Evolutionary conservation across 768 basidiomycete species (phyloP).

Genomic region (Jaapia argillacea): DNA sequence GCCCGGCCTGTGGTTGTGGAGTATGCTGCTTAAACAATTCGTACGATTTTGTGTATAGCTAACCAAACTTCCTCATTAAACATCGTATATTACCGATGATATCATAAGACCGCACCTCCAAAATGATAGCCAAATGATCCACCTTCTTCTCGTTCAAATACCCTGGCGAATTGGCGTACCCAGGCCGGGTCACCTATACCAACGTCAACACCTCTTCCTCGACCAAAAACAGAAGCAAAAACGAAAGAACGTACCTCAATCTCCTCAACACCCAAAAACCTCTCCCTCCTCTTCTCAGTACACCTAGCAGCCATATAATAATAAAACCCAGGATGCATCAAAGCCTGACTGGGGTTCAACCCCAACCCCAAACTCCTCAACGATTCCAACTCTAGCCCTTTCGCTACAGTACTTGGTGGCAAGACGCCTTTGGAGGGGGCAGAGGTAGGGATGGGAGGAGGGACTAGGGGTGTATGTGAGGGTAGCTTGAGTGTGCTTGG

Average conservation of each 20-base stretch:
- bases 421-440: too few relatives aligned
- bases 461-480: conserved; percentile 34
- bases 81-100: not conserved
- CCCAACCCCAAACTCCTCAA: conserved; percentile 58
- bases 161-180: conserved; percentile 45
- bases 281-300: conserved; percentile 63
- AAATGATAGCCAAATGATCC: conserved; percentile 71
- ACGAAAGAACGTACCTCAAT: conserved; percentile 33
- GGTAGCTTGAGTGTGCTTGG: conserved; percentile 55
- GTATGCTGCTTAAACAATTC: conserved; percentile 82
- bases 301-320: conserved; percentile 85
- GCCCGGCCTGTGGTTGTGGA: conserved; percentile 19
- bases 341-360: conserved; percentile 67
- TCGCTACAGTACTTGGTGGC: too few relatives aligned
- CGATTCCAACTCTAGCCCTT: conserved; percentile 40
- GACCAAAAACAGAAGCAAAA: not conserved
- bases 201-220: conserved; percentile 4
- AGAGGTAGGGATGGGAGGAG: conserved; percentile 16
- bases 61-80: not conserved
- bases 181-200: conserved; percentile 17
- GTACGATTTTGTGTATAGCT: conserved; percentile 94
- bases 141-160: conserved; percentile 88
- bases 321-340: conserved; percentile 91
- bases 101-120: conserved; percentile 52
- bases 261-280: conserved; percentile 51